Evolutionary conservation across 2,329 filamentous ascomycete genomes (phyloP).

Genomic region (Penicillium occitanis): DNA sequence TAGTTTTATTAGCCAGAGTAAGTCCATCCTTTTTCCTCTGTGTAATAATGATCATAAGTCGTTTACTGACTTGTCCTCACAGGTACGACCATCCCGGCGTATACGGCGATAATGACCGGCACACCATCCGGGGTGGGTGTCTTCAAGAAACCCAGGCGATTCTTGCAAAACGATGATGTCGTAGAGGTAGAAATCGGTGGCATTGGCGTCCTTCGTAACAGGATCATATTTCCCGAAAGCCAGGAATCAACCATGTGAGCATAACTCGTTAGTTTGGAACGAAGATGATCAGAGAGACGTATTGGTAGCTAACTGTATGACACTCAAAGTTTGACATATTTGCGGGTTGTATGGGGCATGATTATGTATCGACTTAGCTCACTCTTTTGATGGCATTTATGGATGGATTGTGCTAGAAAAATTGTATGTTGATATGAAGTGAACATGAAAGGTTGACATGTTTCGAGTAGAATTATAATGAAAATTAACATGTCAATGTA

Average conservation of each 20-base stretch:
- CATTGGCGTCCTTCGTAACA: conserved; percentile 12
- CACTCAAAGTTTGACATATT: conserved; percentile 8
- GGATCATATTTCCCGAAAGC: conserved; percentile 13
- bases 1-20: conserved; percentile 27
- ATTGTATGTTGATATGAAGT: background rate
- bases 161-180: conserved; percentile 22
- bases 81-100: conserved; percentile 41
- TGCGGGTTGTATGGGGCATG: background rate
- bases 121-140: conserved; percentile 37
- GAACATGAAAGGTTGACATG: background rate
- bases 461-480: background rate
- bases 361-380: background rate
- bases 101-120: conserved; percentile 45
- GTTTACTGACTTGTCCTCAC: conserved; percentile 21
- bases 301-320: background rate
- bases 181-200: conserved; percentile 24
- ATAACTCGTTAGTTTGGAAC: background rate
- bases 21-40: background rate
- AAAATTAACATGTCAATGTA: no score
- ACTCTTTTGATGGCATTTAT: background rate
- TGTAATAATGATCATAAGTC: background rate
- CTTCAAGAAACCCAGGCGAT: conserved; percentile 5
- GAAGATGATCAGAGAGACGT: background rate
- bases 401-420: background rate
- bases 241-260: conserved; percentile 18